Conservation (phyloP, 2,329 filamentous ascomycete genomes). For the Aspergillus calidoustus region DNA sequence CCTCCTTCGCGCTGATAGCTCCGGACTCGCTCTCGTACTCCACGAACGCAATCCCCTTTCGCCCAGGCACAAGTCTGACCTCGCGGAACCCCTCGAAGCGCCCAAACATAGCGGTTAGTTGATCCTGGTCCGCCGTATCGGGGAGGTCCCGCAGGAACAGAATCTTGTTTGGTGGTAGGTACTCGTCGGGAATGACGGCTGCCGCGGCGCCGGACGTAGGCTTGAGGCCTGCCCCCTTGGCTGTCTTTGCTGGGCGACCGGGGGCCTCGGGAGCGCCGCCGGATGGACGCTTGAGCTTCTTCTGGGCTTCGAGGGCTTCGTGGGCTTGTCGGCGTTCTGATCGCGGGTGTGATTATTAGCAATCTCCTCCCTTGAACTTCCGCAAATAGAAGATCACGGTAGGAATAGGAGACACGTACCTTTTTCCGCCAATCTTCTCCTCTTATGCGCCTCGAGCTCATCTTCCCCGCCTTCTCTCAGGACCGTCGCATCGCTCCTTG, state of each 20-base stretch:
- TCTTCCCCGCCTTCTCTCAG: conserved; percentile 72
- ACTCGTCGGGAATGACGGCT: conserved; percentile 91
- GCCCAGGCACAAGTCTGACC: conserved; percentile 83
- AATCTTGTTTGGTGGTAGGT: conserved; percentile 95
- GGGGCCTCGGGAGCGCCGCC: conserved; percentile 51
- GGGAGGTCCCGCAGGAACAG: conserved; percentile 93
- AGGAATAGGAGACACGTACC: conserved; percentile 56
- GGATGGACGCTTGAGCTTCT: conserved; percentile 70
- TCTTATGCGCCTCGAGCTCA: conserved; percentile 87
- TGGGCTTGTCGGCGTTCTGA: conserved; percentile 77
- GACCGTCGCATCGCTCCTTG: conserved; percentile 85
- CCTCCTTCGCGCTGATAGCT: conserved; percentile 92
- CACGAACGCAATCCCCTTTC: conserved; percentile 90
- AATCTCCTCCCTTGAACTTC: not conserved
- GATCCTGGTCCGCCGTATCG: conserved; percentile 81
- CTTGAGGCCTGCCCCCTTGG: conserved; percentile 76
- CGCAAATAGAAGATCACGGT: conserved; percentile 2
- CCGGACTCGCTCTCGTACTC: conserved; percentile 92
- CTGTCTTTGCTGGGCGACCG: conserved; percentile 69
- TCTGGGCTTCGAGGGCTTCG: conserved; percentile 78
- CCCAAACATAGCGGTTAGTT: conserved; percentile 78
- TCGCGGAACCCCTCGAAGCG: conserved; percentile 94
- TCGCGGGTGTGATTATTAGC: not conserved
- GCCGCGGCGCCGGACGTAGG: conserved; percentile 69
- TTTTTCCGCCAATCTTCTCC: conserved; percentile 83